phyloP scores from a whole-genome alignment of 2,329 filamentous ascomycete species.

The Zasmidium citrigriseum region DNA sequence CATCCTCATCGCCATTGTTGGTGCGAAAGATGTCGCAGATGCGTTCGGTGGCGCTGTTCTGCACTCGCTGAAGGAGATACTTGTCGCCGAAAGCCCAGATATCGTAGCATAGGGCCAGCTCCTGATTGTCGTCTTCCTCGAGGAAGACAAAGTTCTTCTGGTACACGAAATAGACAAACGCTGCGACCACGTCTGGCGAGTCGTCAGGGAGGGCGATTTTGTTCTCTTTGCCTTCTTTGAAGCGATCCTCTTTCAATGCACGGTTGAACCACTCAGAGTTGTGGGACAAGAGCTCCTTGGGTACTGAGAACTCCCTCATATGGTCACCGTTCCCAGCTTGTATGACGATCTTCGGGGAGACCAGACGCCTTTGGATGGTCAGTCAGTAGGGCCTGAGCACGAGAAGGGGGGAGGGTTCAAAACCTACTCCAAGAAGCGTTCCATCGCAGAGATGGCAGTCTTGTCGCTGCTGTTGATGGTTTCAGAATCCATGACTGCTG shows the following conservation, averaged over 20 bases:
- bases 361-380: too few species aligned
- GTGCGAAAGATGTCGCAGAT: background rate
- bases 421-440: too few species aligned
- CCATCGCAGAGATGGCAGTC: too few species aligned
- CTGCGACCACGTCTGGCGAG: background rate
- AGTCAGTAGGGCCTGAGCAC: too few species aligned
- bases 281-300: background rate
- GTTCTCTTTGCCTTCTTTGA: background rate
- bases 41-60: background rate
- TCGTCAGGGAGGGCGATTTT: background rate
- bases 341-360: too few species aligned
- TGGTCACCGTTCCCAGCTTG: background rate
- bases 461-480: too few species aligned
- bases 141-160: background rate
- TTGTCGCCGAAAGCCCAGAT: slow-evolving; percentile 8
- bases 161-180: background rate
- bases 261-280: background rate
- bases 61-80: background rate
- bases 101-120: background rate
- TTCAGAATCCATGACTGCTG: too few species aligned
- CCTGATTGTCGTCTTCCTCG: background rate
- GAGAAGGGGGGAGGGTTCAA: too few species aligned
- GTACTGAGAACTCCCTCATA: background rate
- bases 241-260: background rate
- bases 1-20: background rate